phyloP scores from a whole-genome alignment of 331 rosid genomes.

The Cucumis variabilis region DNA sequence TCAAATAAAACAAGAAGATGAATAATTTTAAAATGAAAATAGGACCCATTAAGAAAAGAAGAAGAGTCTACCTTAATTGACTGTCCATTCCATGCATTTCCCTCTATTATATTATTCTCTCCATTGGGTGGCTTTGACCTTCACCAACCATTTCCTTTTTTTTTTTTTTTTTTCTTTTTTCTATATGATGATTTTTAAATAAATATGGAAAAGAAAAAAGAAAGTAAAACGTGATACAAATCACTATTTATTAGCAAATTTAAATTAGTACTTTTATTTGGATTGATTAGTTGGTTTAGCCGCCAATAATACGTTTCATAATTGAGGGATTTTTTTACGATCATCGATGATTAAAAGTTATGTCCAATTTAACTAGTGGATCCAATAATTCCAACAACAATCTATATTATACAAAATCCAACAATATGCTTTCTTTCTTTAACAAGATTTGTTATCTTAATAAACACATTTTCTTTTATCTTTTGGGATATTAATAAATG shows the following conservation, averaged over 20 bases:
- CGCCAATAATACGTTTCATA: not conserved
- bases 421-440: not conserved
- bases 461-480: too few species aligned
- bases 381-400: not conserved
- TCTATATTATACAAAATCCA: not conserved
- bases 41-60: not conserved
- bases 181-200: not conserved
- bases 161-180: not conserved
- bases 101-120: too few species aligned
- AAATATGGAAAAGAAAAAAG: not conserved
- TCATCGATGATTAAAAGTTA: not conserved
- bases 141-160: not conserved
- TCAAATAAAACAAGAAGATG: not conserved
- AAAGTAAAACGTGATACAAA: not conserved
- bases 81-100: not conserved
- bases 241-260: not conserved
- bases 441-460: too few species aligned
- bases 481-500: too few species aligned
- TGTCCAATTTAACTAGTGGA: conserved; percentile 20
- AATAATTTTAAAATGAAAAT: not conserved
- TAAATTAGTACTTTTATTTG: not conserved
- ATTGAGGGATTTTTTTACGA: not conserved
- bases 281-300: conserved; percentile 3
- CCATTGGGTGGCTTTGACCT: conserved; percentile 25
- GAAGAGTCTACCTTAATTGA: conserved; percentile 21